Evolutionary conservation across 2,329 filamentous ascomycete genomes (phyloP).

Genomic region (Claviceps lovelessii): DNA sequence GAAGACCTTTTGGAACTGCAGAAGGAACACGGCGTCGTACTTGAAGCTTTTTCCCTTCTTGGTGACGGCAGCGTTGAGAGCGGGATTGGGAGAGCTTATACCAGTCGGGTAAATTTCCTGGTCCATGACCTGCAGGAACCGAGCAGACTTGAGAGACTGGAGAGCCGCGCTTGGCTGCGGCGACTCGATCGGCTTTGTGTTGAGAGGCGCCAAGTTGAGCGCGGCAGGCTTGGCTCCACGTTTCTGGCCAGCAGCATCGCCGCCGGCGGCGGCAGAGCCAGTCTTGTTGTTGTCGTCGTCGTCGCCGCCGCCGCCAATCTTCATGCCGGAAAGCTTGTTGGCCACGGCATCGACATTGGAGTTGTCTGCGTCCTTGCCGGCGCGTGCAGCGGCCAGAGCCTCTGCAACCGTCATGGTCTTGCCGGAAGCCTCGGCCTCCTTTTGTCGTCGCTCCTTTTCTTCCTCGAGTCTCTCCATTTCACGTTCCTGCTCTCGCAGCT

Average conservation of each 20-base stretch:
- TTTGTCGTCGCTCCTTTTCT: conserved; percentile 46
- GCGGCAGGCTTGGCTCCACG: conserved; percentile 62
- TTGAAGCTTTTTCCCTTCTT: conserved; percentile 77
- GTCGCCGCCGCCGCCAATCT: conserved; percentile 26
- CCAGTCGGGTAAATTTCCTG: conserved; percentile 70
- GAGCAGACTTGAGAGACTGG: conserved; percentile 81
- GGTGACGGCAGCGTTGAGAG: conserved; percentile 65
- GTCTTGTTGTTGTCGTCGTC: not conserved
- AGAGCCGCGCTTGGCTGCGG: conserved; percentile 88
- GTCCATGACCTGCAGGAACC: conserved; percentile 68
- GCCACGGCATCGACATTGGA: conserved; percentile 26
- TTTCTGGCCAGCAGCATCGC: conserved; percentile 38
- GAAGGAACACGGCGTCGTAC: conserved; percentile 87
- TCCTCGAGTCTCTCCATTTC: conserved; percentile 63
- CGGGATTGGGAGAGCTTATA: conserved; percentile 80
- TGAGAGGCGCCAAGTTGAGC: conserved; percentile 71
- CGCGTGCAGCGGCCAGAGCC: conserved; percentile 26
- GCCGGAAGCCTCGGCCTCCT: conserved; percentile 33
- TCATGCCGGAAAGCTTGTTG: conserved; percentile 38
- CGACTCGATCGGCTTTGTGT: conserved; percentile 74
- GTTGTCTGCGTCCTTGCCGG: conserved; percentile 26
- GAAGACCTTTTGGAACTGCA: conserved; percentile 93
- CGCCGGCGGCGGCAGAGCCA: conserved; percentile 20
- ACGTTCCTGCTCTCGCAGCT: conserved; percentile 56
- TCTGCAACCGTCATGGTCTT: conserved; percentile 38